phyloP scores from a whole-genome alignment of 2,329 filamentous ascomycete genomes.

The Microcyclospora pomicola region DNA sequence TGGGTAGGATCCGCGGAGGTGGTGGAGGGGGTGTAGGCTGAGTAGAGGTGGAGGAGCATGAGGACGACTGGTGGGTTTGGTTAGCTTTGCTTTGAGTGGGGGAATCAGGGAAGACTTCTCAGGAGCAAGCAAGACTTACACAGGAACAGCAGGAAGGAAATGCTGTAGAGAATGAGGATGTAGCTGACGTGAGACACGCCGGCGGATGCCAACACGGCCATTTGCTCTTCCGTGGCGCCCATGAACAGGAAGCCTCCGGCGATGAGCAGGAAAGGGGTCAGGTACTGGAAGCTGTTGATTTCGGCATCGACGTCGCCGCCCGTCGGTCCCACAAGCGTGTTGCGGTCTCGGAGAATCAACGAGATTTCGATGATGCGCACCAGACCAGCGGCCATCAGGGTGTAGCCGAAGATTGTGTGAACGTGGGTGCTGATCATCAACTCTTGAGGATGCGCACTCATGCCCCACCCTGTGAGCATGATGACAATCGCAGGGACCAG shows the following conservation, averaged over 20 bases:
- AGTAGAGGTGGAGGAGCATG: constrained; percentile 74
- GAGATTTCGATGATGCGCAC: constrained; percentile 81
- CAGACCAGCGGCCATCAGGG: constrained; percentile 77
- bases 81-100: constrained; percentile 1
- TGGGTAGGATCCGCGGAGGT: constrained; percentile 4
- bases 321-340: constrained; percentile 20
- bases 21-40: constrained; percentile 42
- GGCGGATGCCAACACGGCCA: constrained; percentile 59
- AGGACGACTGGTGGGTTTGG: constrained; percentile 47
- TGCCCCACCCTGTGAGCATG: constrained; percentile 83
- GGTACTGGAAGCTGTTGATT: constrained; percentile 37
- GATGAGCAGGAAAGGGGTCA: constrained; percentile 50
- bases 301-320: constrained; percentile 21
- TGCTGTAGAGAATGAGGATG: constrained; percentile 77
- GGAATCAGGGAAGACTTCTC: background rate
- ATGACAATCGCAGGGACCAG: constrained; percentile 87
- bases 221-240: constrained; percentile 94
- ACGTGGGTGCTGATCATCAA: constrained; percentile 75
- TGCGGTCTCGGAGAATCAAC: constrained; percentile 67
- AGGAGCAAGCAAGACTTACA: constrained; percentile 37
- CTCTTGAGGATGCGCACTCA: constrained; percentile 81
- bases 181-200: constrained; percentile 83
- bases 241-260: constrained; percentile 94
- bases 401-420: constrained; percentile 84
- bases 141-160: constrained; percentile 82